A percentile compares a stretch with the other conserved stretches of the same genome.
Conservation (phyloP, 1,284 basidiomycete genomes). For the Amylostereum chailletii region DNA sequence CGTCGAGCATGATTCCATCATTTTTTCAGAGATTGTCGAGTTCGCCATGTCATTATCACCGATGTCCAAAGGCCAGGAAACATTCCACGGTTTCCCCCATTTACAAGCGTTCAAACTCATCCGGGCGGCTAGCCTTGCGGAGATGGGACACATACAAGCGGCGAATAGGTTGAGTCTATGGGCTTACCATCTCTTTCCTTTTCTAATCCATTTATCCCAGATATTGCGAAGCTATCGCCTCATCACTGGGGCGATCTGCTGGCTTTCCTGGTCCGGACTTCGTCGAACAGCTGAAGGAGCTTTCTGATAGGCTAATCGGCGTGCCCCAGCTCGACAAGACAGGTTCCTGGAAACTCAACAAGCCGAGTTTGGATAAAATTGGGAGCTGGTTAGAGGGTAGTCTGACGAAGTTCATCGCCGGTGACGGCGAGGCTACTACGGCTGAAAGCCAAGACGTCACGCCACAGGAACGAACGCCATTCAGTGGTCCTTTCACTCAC, state of each 20-base stretch:
- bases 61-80: conserved; percentile 77
- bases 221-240: conserved; percentile 90
- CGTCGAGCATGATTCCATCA: conserved; percentile 71
- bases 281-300: conserved; percentile 70
- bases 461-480: conserved; percentile 33
- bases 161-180: conserved; percentile 55
- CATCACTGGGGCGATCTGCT: conserved; percentile 56
- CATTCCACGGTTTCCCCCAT: conserved; percentile 77
- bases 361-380: conserved; percentile 87
- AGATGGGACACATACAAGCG: conserved; percentile 66
- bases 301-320: conserved; percentile 78
- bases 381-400: conserved; percentile 93
- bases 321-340: conserved; percentile 66
- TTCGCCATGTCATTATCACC: conserved; percentile 79
- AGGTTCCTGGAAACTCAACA: conserved; percentile 75
- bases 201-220: conserved; percentile 29
- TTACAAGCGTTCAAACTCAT: conserved; percentile 86
- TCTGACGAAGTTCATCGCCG: conserved; percentile 94
- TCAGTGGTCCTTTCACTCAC: conserved; percentile 85
- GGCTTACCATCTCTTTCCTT: not conserved
- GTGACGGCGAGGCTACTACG: conserved; percentile 56
- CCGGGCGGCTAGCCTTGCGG: conserved; percentile 71
- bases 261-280: conserved; percentile 64
- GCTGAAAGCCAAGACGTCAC: conserved; percentile 29
- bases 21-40: conserved; percentile 90